Conservation (phyloP, 768 basidiomycete genomes). For the Leucocoprinus leucothites region DNA sequence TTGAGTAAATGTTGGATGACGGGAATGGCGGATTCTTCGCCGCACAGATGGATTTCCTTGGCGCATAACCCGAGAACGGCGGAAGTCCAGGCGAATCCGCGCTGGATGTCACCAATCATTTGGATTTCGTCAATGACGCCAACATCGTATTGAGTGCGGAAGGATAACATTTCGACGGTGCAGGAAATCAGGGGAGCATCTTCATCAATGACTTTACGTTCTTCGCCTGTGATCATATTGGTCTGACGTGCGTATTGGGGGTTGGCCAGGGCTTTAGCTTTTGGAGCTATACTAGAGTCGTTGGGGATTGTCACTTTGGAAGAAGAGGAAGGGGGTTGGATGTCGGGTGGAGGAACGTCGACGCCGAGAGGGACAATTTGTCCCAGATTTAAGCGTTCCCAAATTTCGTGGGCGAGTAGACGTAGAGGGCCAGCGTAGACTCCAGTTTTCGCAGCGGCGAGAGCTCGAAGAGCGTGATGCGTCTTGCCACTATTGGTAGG, state of each 20-base stretch:
- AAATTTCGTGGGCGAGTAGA: constrained; percentile 93
- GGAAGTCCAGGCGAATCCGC: constrained; percentile 80
- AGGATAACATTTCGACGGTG: constrained; percentile 89
- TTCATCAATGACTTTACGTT: constrained; percentile 65
- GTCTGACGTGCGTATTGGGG: constrained; percentile 57
- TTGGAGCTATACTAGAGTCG: not conserved
- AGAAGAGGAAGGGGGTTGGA: constrained; percentile 7
- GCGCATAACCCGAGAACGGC: constrained; percentile 79
- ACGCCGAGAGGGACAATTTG: constrained; percentile 70
- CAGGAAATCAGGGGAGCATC: constrained; percentile 64
- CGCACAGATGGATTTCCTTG: constrained; percentile 88
- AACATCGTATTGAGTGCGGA: constrained; percentile 53
- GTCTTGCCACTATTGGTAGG: constrained; percentile 99
- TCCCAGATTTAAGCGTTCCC: constrained; percentile 86
- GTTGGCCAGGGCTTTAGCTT: constrained; percentile 33
- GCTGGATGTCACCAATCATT: constrained; percentile 77
- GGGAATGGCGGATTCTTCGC: constrained; percentile 89
- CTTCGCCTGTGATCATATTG: constrained; percentile 92
- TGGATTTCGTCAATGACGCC: constrained; percentile 98
- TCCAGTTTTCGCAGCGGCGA: constrained; percentile 71
- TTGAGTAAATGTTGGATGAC: constrained; percentile 68
- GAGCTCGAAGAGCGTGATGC: constrained; percentile 84
- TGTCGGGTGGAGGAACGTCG: not conserved
- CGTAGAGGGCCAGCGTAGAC: constrained; percentile 91
- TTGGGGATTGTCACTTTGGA: not conserved